Evolutionary conservation across 352 stramenopile genomes (phyloP).

Genomic region (Phytopythium cucurbitacearum): DNA sequence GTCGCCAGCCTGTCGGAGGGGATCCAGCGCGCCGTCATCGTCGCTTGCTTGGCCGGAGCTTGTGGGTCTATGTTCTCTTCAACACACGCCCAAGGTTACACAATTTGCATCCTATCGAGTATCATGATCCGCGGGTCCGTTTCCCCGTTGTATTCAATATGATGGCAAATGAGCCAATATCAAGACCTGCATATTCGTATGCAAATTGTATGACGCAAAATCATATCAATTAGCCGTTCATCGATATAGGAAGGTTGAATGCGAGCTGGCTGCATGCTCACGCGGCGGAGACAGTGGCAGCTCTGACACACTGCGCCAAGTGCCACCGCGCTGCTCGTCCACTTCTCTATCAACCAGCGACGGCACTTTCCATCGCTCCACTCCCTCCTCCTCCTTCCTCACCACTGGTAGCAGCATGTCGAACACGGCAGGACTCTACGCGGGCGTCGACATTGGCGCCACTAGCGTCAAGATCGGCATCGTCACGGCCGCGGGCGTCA

Average conservation of each 20-base stretch:
- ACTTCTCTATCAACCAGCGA: not conserved
- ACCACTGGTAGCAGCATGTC: constrained; percentile 1
- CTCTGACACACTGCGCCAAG: too few species aligned
- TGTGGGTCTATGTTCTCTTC: not conserved
- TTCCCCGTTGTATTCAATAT: too few species aligned
- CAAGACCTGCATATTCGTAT: too few species aligned
- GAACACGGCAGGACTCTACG: constrained; percentile 21
- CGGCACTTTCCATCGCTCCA: not conserved
- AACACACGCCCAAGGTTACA: not conserved
- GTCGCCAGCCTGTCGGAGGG: not conserved
- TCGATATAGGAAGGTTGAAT: too few species aligned
- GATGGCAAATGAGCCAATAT: too few species aligned
- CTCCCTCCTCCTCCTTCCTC: not conserved
- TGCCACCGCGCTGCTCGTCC: not conserved
- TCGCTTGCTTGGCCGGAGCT: not conserved
- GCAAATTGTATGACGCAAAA: too few species aligned
- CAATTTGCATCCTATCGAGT: too few species aligned
- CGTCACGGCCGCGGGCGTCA: constrained; percentile 36
- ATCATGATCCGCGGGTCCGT: too few species aligned
- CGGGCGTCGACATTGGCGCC: constrained; percentile 72
- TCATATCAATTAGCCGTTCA: too few species aligned
- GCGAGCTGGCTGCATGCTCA: too few species aligned
- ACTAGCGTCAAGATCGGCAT: constrained; percentile 73
- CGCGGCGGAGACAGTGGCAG: too few species aligned
- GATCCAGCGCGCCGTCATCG: not conserved